Conservation (phyloP, 176 grass and related monocot species). For the Eragrostis nindensis region DNA sequence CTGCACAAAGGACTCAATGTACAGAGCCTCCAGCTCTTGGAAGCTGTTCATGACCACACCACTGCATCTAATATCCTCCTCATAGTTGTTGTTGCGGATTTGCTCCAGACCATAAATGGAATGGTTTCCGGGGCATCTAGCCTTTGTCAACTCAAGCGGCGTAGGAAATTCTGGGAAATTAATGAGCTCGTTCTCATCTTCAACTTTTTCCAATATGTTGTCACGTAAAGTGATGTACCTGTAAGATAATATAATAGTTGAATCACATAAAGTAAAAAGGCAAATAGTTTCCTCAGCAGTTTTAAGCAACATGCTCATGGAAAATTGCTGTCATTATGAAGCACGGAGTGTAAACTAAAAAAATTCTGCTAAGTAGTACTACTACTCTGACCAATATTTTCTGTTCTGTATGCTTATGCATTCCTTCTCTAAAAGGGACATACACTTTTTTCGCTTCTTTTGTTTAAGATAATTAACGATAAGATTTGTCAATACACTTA, state of each 20-base stretch:
- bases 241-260: constrained; percentile 11
- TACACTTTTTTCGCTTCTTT: neutral
- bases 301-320: neutral
- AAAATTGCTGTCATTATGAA: neutral
- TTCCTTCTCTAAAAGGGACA: neutral
- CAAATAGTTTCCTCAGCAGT: neutral
- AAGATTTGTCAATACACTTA: neutral
- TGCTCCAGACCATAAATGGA: constrained; percentile 3
- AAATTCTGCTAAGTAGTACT: too few relatives aligned
- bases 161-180: constrained; percentile 53
- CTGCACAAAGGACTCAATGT: constrained; percentile 44
- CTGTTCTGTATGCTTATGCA: neutral
- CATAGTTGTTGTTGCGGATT: constrained; percentile 19
- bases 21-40: constrained; percentile 52
- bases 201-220: constrained; percentile 35
- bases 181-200: constrained; percentile 50
- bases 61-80: constrained; percentile 42
- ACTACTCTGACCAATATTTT: neutral
- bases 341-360: neutral
- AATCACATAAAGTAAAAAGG: neutral
- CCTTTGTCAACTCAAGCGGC: constrained; percentile 50
- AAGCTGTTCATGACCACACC: constrained; percentile 74
- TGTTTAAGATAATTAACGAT: neutral
- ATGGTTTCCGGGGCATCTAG: constrained; percentile 6
- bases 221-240: constrained; percentile 41